Conservation (phyloP, 2,329 filamentous ascomycete species). For the Penicillium psychrosexuale region DNA sequence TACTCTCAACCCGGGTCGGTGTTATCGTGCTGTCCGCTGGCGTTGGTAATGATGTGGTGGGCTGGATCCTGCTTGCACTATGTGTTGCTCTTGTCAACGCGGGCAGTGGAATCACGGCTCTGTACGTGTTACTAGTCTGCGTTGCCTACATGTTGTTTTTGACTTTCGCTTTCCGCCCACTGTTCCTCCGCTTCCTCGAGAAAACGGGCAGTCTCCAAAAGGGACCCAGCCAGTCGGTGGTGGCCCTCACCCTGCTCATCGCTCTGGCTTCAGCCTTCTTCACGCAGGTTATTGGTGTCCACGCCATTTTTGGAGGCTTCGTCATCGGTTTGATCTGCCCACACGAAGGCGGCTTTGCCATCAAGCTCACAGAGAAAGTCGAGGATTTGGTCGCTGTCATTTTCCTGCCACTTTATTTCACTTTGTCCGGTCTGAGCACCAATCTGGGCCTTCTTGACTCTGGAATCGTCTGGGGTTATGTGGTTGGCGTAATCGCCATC, state of each 20-base stretch:
- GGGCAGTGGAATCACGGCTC: conserved; percentile 72
- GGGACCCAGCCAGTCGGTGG: conserved; percentile 80
- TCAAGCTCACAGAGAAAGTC: conserved; percentile 88
- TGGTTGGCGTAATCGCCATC: conserved; percentile 74
- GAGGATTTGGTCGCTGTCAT: conserved; percentile 84
- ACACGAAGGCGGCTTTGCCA: conserved; percentile 83
- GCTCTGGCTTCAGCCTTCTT: conserved; percentile 80
- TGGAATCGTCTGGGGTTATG: conserved; percentile 85
- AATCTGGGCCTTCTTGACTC: conserved; percentile 78
- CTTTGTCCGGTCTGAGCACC: conserved; percentile 83
- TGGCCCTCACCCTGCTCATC: conserved; percentile 76
- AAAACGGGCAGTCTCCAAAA: conserved; percentile 77
- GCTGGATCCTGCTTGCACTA: conserved; percentile 88
- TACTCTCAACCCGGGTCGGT: conserved; percentile 78
- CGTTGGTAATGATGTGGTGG: conserved; percentile 86
- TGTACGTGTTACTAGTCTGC: conserved; percentile 77
- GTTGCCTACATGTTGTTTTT: conserved; percentile 75
- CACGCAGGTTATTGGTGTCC: conserved; percentile 84
- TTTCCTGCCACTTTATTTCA: conserved; percentile 89
- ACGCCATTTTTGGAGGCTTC: conserved; percentile 93
- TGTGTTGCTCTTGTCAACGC: conserved; percentile 93
- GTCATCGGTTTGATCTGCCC: conserved; percentile 85
- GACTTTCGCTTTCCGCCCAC: conserved; percentile 67
- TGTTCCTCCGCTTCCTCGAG: conserved; percentile 70
- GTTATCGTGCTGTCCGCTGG: conserved; percentile 86